Base-by-base conservation (phyloP, 2,329 filamentous ascomycete genomes). In the Cadophora sp. region DNA sequence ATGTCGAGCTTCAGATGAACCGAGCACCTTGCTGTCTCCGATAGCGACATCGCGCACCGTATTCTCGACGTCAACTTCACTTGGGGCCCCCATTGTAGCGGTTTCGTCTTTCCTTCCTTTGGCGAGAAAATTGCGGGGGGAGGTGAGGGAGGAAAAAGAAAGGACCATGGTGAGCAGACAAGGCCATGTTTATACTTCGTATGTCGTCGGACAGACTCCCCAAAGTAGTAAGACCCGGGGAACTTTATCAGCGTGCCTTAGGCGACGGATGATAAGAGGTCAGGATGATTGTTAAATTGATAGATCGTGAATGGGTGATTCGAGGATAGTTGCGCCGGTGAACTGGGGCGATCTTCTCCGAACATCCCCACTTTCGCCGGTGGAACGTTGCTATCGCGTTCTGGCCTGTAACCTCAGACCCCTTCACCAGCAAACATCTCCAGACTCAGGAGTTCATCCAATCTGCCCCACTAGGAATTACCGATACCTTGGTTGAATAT, bases 1-100 rank as follows among this genome's bases (percentile, higher is more conserved):
- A 29, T 58, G 62, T 9, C 62, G 26, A 29, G 68, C 66, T 14
- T 70, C 62, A 14, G 48, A 34, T 27, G 58, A 29, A 4, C 34
- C 58, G 29, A 69, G 60, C 16, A 34, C 56, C 26, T 62, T 61
- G 6, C 9, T 24, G 24, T 66, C 58, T 14, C 58, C 64, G 4
- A 53, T 34, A 12, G 37, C 58, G n/a, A 66, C 22, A 58, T 62
- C 58, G 11, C 31, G 48, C 9, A 62, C 46, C 19, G 64, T 59
- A n/a, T 26, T 62, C 24, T 66, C 64, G 24, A 62, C 48, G 19
- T 62, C 48, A 8, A 46, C 26, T 27, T 29, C 37, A 48, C 58
- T 61, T 46, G 58, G 58, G 31, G 34, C 58, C 14, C 58, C 58
- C 58, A 61, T 61, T 22, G 16, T 46, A 5, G 24, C 37, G 53